phyloP scores from a whole-genome alignment of 176 grass and related monocot species.

The Rhynchospora tenuis region DNA sequence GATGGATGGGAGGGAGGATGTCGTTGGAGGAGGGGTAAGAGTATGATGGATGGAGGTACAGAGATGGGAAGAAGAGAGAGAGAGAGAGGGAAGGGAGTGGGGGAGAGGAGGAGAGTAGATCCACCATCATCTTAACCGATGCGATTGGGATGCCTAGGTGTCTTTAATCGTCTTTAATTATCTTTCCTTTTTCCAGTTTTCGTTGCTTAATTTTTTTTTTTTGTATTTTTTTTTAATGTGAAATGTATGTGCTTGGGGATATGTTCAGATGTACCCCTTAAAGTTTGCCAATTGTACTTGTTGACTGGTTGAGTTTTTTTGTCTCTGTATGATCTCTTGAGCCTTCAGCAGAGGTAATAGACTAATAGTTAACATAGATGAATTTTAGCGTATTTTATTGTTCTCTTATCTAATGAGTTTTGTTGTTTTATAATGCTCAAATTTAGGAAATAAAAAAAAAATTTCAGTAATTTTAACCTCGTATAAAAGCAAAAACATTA shows the following conservation, averaged over 20 bases:
- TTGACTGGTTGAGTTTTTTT: too few relatives aligned
- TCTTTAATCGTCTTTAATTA: constrained; percentile 20
- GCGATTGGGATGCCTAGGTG: constrained; percentile 24
- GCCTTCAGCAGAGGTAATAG: too few relatives aligned
- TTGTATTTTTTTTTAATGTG: neutral
- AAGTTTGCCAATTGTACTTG: neutral
- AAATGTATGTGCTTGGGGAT: neutral
- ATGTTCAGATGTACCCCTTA: neutral
- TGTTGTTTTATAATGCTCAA: too few relatives aligned
- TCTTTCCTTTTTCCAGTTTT: neutral
- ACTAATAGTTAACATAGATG: too few relatives aligned
- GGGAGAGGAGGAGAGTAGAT: constrained; percentile 22
- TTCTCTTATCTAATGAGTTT: too few relatives aligned
- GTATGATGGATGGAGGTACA: neutral
- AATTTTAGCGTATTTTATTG: too few relatives aligned
- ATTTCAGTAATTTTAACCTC: too few relatives aligned
- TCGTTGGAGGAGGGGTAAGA: neutral
- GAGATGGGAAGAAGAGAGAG: neutral
- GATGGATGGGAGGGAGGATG: neutral
- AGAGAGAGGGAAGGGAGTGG: constrained; percentile 6
- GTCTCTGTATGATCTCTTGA: too few relatives aligned
- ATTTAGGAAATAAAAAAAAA: too few relatives aligned
- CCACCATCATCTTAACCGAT: constrained; percentile 27
- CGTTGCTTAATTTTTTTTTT: neutral
- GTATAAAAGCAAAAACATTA: too few relatives aligned